phyloP scores from a whole-genome alignment of 345 rosid species.

The Sisymbrium altissimum region DNA sequence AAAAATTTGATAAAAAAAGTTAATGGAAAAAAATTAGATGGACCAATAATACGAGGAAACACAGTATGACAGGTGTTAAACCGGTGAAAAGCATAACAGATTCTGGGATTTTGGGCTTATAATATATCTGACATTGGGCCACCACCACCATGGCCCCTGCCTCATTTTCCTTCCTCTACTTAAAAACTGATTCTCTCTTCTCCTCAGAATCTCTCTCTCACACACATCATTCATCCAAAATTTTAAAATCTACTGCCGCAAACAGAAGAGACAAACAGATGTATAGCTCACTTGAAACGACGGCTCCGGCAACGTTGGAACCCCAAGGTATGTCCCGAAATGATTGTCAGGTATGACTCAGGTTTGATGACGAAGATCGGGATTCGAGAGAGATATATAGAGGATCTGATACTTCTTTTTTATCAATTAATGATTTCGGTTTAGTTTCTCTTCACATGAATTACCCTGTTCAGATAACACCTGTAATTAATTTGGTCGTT shows the following conservation, averaged over 20 bases:
- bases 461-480: background rate
- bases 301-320: conserved; percentile 19
- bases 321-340: conserved; percentile 14
- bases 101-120: background rate
- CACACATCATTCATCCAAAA: background rate
- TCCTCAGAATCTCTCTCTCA: background rate
- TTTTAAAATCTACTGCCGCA: background rate
- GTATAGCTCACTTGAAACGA: conserved; percentile 22
- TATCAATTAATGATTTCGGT: background rate
- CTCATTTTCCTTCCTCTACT: background rate
- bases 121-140: background rate
- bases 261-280: background rate
- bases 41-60: background rate
- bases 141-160: background rate
- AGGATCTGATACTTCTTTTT: background rate
- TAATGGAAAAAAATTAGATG: background rate
- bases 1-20: background rate
- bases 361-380: background rate
- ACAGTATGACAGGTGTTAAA: no score
- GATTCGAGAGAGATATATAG: background rate
- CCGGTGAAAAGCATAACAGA: background rate
- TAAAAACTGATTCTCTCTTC: background rate
- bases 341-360: no score
- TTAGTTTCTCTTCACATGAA: background rate
- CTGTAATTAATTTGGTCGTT: background rate